Percentiles rank a stretch among this genome's conserved stretches.
phyloP scores from a whole-genome alignment of 306 rosid genomes.

The Mimosa pudica region DNA sequence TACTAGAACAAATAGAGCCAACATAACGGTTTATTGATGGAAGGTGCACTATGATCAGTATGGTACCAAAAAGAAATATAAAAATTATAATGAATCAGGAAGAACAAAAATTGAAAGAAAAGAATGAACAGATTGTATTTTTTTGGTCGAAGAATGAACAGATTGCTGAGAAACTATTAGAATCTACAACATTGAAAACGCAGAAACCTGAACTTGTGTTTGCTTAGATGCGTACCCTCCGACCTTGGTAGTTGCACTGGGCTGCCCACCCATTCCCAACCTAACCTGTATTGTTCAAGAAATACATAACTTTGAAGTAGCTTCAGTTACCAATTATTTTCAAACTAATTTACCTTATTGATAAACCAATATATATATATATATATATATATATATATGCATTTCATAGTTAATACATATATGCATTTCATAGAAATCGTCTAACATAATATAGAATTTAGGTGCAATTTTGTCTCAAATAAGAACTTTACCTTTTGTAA shows the following conservation, averaged over 20 bases:
- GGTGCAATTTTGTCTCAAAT: too few relatives aligned
- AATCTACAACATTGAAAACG: conserved; percentile 70
- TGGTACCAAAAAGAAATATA: conserved; percentile 3
- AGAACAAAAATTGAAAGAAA: background rate
- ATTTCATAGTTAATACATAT: too few relatives aligned
- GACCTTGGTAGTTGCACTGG: conserved; percentile 71
- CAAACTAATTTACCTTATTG: too few relatives aligned
- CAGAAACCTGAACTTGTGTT: conserved; percentile 48
- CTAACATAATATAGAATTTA: too few relatives aligned
- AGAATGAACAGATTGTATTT: conserved; percentile 1
- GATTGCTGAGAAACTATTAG: conserved; percentile 28
- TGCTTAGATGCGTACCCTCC: conserved; percentile 53
- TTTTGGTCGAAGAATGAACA: background rate
- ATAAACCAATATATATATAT: too few relatives aligned
- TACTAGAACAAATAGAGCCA: background rate
- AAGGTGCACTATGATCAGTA: background rate
- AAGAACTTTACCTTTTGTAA: too few relatives aligned
- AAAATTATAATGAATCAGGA: background rate
- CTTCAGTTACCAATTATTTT: too few relatives aligned
- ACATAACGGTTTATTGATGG: background rate
- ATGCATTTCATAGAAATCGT: too few relatives aligned
- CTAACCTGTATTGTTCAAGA: conserved; percentile 49
- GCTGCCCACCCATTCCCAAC: conserved; percentile 74
- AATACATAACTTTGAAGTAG: too few relatives aligned
- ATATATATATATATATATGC: too few relatives aligned